Evolutionary conservation across 2,329 filamentous ascomycete genomes (phyloP).

Genomic region (Alternaria sp.): DNA sequence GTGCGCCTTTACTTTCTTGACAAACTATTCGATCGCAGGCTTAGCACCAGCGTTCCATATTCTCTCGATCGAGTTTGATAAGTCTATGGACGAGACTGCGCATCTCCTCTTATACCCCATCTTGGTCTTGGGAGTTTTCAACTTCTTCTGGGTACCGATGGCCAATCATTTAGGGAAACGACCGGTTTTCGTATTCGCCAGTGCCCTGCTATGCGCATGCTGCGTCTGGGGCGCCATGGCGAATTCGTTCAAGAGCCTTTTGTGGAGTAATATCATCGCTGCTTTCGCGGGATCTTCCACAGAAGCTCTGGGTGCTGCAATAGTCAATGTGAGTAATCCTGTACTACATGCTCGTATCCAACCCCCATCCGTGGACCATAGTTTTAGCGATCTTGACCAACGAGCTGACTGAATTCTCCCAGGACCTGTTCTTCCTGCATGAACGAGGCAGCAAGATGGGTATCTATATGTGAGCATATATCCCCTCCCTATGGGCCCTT

Average conservation of each 20-base stretch:
- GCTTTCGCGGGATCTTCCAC: constrained; percentile 55
- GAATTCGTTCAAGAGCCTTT: constrained; percentile 50
- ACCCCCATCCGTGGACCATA: neutral
- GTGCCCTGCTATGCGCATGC: constrained; percentile 52
- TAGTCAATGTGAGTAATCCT: constrained; percentile 39
- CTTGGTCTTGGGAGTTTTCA: constrained; percentile 58
- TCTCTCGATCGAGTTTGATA: constrained; percentile 55
- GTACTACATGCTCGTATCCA: neutral
- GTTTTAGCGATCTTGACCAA: neutral
- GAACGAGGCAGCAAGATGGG: constrained; percentile 47
- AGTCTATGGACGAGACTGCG: constrained; percentile 54
- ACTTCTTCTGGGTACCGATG: constrained; percentile 61
- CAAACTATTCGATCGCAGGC: constrained; percentile 56
- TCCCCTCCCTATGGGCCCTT: neutral
- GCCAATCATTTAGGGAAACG: constrained; percentile 57
- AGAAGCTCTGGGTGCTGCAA: constrained; percentile 53
- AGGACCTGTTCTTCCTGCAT: constrained; percentile 41
- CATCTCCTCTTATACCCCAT: constrained; percentile 51
- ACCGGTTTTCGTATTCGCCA: constrained; percentile 55
- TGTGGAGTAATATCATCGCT: constrained; percentile 56
- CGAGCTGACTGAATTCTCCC: neutral
- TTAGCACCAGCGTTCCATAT: constrained; percentile 53
- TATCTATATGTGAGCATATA: constrained; percentile 40
- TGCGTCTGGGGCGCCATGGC: constrained; percentile 58
- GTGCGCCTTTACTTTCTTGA: constrained; percentile 56